phyloP scores from a whole-genome alignment of 164 flowering plant genomes.

The Liriodendron chinense region DNA sequence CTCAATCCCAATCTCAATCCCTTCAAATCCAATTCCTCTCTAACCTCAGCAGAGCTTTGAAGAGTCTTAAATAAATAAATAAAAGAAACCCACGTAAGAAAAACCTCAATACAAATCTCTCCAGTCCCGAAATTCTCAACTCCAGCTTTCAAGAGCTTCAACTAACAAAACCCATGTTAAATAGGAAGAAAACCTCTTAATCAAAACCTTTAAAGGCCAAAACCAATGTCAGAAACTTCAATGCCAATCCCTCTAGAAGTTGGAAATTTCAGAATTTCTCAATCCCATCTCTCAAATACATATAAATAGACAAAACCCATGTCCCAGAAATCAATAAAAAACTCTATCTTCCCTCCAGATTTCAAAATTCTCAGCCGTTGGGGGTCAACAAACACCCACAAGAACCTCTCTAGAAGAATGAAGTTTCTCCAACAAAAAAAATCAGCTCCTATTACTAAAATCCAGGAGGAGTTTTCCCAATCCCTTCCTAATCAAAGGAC shows the following conservation, averaged over 20 bases:
- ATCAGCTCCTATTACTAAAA: not conserved
- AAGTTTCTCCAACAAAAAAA: not conserved
- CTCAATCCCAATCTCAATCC: not conserved
- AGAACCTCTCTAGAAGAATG: not conserved
- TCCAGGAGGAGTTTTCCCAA: not conserved
- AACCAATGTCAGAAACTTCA: not conserved
- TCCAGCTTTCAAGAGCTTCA: not conserved
- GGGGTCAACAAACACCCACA: not conserved
- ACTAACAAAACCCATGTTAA: constrained; percentile 2
- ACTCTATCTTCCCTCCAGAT: not conserved
- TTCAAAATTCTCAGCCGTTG: not conserved
- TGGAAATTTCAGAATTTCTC: not conserved
- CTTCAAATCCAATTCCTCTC: not conserved
- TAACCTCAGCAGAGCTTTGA: not conserved
- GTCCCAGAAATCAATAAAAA: not conserved
- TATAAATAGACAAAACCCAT: constrained; percentile 9
- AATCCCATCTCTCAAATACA: not conserved
- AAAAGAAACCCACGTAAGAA: too few species aligned
- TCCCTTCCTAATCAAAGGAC: too few species aligned
- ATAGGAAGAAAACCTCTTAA: not conserved
- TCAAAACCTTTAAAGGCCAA: not conserved
- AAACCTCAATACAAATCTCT: too few species aligned
- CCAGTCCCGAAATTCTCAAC: too few species aligned
- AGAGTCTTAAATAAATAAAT: too few species aligned
- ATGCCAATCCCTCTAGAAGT: not conserved